phyloP scores from a whole-genome alignment of 164 flowering plant species.

The Litsea cubeba region DNA sequence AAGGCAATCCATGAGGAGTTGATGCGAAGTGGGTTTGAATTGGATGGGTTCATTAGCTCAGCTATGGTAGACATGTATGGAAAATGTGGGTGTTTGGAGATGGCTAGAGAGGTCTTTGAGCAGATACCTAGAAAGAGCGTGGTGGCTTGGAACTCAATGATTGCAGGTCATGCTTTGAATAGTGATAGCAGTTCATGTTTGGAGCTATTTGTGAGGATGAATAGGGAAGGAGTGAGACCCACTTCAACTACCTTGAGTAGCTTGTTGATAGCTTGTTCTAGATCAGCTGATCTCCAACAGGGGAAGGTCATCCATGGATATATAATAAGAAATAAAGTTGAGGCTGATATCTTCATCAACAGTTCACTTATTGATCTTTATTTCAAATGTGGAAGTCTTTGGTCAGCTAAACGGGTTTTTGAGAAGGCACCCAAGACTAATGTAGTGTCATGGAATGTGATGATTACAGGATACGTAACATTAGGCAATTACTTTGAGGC shows the following conservation, averaged over 20 bases:
- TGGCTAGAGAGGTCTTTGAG: conserved; percentile 56
- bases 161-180: conserved; percentile 37
- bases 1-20: conserved; percentile 41
- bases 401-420: conserved; percentile 50
- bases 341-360: conserved; percentile 32
- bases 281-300: conserved; percentile 35
- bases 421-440: conserved; percentile 27
- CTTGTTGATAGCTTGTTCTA: conserved; percentile 50
- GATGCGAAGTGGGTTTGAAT: conserved; percentile 27
- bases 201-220: conserved; percentile 52
- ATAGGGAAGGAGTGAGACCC: conserved; percentile 35
- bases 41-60: conserved; percentile 50
- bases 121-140: conserved; percentile 35
- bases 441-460: conserved; percentile 59
- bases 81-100: conserved; percentile 54
- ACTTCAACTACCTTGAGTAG: conserved; percentile 52
- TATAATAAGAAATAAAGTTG: conserved; percentile 35
- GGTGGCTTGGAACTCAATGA: conserved; percentile 65
- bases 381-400: conserved; percentile 50
- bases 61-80: conserved; percentile 72
- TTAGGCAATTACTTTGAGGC: conserved; percentile 50
- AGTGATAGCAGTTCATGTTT: conserved; percentile 56
- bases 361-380: conserved; percentile 58
- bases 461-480: conserved; percentile 64
- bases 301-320: conserved; percentile 71